Base-by-base conservation (phyloP, 495 filamentous ascomycete genomes). In the Aspergillus ostianus region DNA sequence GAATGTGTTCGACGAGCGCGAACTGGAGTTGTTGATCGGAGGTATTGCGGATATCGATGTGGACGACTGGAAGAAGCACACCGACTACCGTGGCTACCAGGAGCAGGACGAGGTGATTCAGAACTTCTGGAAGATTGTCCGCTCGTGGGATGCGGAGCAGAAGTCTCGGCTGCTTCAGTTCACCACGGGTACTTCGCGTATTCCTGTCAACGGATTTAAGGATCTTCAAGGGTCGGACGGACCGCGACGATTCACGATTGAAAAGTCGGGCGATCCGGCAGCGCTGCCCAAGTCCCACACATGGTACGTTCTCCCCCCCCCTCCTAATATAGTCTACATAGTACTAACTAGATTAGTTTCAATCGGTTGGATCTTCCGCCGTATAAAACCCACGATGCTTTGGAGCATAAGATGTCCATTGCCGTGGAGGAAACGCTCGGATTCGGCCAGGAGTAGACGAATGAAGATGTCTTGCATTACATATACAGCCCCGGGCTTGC, bases 41-140 rank as follows among this genome's bases (percentile, higher is more conserved):
- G 94, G 94, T 82, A 99, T 99, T 69, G 95, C 94, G 48, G 94
- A 99, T 72, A 99, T 99, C 65, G 94, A 99, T 68, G 95, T 99
- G 19, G 94, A 98, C 51, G 94, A 99, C 74, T 99, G 94, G 94
- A 99, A 99, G 87, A 99, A 99, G 79, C 94, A 99, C 77, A 99
- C 94, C n/a, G 94, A 99, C 70, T 99, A 99, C 77, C 87, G 94
- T 60, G 94, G 94, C n/a, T 99, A 99, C 79, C 97, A 96, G 45
- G 94, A 99, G 75, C 87, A 85, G 54, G 95, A 98, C 72, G 91
- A 97, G 68, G 95, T 98, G 30, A 95, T 99, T 64, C 87, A 90
- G 71, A 93, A 92, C 78, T 99, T 99, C 84, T 99, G 94, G 94
- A 94, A 96, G 82, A 93, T 91, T 56, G 87, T 99, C 65, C 86